Conservation (phyloP, 345 rosid species). For the Noccaea caerulescens region DNA sequence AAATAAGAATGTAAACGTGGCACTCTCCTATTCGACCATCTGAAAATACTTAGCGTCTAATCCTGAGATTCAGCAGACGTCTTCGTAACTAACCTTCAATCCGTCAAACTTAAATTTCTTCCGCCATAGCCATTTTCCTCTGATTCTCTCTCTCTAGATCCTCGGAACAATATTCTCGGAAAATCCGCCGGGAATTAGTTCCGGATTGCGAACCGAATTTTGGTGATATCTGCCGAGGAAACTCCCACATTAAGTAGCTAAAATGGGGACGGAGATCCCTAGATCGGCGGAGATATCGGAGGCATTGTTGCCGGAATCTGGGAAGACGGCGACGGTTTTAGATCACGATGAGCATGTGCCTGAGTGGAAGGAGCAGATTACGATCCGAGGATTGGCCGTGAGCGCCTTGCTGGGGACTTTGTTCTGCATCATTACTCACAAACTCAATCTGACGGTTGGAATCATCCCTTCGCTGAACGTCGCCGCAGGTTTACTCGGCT, state of each 20-base stretch:
- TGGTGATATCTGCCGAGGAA: background rate
- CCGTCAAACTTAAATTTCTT: slow-evolving; percentile 22
- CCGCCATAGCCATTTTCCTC: slow-evolving; percentile 7
- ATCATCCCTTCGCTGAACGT: slow-evolving; percentile 88
- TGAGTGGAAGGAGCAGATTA: slow-evolving; percentile 93
- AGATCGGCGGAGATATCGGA: slow-evolving; percentile 54
- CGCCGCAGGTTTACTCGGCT: slow-evolving; percentile 91
- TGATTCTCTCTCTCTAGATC: slow-evolving; percentile 4
- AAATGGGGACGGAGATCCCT: slow-evolving; percentile 65
- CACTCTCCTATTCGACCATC: slow-evolving; percentile 3
- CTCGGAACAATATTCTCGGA: background rate
- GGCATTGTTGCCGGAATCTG: slow-evolving; percentile 50
- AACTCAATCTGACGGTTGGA: slow-evolving; percentile 88
- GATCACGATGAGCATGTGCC: slow-evolving; percentile 55
- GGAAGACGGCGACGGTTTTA: slow-evolving; percentile 24
- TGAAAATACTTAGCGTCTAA: slow-evolving; percentile 28
- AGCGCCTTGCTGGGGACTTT: slow-evolving; percentile 74
- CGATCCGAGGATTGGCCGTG: slow-evolving; percentile 68
- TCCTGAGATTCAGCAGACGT: background rate
- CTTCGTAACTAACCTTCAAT: slow-evolving; percentile 27
- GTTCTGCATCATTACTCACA: slow-evolving; percentile 90
- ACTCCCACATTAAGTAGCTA: background rate
- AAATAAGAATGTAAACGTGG: background rate
- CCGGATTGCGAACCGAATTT: background rate
- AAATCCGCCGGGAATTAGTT: background rate